Base-by-base conservation (phyloP, 805 yeast species). In the Kluyveromyces siamensis region DNA sequence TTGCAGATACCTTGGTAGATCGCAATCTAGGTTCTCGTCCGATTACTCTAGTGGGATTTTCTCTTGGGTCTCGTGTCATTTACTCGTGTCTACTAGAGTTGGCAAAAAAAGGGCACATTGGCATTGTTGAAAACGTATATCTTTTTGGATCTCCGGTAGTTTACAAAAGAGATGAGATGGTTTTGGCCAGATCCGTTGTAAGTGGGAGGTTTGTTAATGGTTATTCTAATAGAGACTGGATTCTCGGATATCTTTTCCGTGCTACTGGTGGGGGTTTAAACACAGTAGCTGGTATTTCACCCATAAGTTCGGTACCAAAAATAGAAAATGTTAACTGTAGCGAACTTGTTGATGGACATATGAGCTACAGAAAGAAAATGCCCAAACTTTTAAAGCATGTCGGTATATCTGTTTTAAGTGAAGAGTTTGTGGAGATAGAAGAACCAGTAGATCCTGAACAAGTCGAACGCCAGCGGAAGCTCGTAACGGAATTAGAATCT, bases 221-320 rank as follows among this genome's bases (percentile, higher is more conserved):
- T 0, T 93, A 80, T 63, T 87, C 96, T 2, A 78, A 81, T 54
- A 88, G 85, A 57, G 99, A 93, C 70, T 93, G 99, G 99, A 84
- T 93, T 55, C 72, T 93, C 48, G 98, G 98, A 0, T 93, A 93
- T 66, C 68, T 93, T 30, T 93, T 91, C 69, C 75, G 99, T 55
- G 99, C 98, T 1, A 89, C 98, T 0, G 81, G 93, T 50, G 97
- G 98, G 50, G 98, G 98, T 0, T 72, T 93, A 41, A 83, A 85
- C 58, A 77, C 87, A n/a, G 93, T 93, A 41, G 89, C 91, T 6
- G 99, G 99, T 0, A 72, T 93, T 27, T 82, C 96, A 0, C 83
- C 90, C 5, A 76, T 91, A 37, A 83, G 79, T 47, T 72, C 67
- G 43, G 69, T 79, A 18, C 73, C 76, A 21, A 86, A 83, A 0